Conservation (phyloP, 2,329 filamentous ascomycete genomes). For the Sphaerulina vaccinii region DNA sequence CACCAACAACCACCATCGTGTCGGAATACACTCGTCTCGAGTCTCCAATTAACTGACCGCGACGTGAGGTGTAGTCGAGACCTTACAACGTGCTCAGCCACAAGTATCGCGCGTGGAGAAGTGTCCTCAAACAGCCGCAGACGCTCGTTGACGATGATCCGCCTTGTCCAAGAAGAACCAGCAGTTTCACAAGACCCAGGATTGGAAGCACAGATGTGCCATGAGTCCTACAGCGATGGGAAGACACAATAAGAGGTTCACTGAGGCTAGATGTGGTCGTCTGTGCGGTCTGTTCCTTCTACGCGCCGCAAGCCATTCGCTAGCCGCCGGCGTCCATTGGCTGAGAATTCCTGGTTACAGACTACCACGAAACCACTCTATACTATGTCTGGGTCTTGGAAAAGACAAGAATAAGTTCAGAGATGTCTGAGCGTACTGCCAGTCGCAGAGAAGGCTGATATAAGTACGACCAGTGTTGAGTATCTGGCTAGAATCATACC, state of each 20-base stretch:
- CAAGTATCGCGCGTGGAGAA: conserved; percentile 15
- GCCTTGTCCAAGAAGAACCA: neutral
- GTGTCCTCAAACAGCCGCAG: conserved; percentile 27
- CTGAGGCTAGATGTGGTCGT: conserved; percentile 12
- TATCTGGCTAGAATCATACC: conserved; percentile 2
- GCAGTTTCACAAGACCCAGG: conserved; percentile 7
- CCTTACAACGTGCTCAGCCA: conserved; percentile 14
- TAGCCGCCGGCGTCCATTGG: conserved; percentile 30
- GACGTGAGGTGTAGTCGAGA: too few relatives aligned
- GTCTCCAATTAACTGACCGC: too few relatives aligned
- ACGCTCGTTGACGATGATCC: conserved; percentile 19
- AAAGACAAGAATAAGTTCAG: conserved; percentile 21
- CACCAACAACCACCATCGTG: too few relatives aligned
- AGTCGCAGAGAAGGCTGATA: conserved; percentile 1
- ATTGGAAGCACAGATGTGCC: neutral
- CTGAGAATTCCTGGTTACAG: conserved; percentile 12
- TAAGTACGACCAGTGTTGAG: conserved; percentile 13
- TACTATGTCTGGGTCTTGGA: conserved; percentile 11
- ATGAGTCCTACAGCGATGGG: neutral
- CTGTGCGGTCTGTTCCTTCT: conserved; percentile 20
- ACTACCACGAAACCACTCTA: conserved; percentile 24
- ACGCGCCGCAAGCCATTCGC: conserved; percentile 24
- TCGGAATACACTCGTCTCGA: too few relatives aligned
- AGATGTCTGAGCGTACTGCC: conserved; percentile 14
- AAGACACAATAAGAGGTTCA: neutral